These are phyloP conservation scores for Solioccasus polychromus DNA, from an alignment of 768 basidiomycete species.

Conservation along the genomic window DNA sequence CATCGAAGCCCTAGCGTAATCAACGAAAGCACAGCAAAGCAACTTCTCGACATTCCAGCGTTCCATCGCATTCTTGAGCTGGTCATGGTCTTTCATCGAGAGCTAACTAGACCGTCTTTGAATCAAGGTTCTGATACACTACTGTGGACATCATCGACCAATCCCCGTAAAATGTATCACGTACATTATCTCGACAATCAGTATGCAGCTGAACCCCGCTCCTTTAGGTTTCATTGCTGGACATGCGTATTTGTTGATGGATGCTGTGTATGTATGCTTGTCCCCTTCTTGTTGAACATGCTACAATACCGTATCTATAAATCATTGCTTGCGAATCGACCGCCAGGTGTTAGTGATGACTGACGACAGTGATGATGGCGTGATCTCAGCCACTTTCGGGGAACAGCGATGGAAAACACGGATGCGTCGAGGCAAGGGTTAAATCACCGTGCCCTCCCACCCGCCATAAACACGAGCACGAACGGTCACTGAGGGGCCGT, in stretches of 20 bases:
- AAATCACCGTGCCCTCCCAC: conserved; percentile 25
- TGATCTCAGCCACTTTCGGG: conserved; percentile 5
- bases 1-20: conserved; percentile 50
- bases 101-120: too few relatives aligned
- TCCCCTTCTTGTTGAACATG: background rate
- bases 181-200: conserved; percentile 62
- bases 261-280: conserved; percentile 53
- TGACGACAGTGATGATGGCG: conserved; percentile 5
- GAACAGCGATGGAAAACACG: conserved; percentile 7
- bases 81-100: too few relatives aligned
- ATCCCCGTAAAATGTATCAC: conserved; percentile 47
- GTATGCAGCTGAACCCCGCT: conserved; percentile 54
- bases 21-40: conserved; percentile 52
- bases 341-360: conserved; percentile 4
- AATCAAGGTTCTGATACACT: conserved; percentile 41
- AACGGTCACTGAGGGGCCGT: background rate
- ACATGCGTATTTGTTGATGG: conserved; percentile 56
- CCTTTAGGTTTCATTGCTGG: conserved; percentile 57
- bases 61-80: background rate
- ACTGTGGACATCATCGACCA: conserved; percentile 50
- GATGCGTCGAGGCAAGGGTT: conserved; percentile 7
- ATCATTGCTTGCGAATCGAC: conserved; percentile 34
- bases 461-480: conserved; percentile 9
- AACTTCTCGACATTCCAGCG: conserved; percentile 51
- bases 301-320: conserved; percentile 4